Base-by-base conservation (phyloP, 2,329 filamentous ascomycete genomes). In the Alternaria longipes region DNA sequence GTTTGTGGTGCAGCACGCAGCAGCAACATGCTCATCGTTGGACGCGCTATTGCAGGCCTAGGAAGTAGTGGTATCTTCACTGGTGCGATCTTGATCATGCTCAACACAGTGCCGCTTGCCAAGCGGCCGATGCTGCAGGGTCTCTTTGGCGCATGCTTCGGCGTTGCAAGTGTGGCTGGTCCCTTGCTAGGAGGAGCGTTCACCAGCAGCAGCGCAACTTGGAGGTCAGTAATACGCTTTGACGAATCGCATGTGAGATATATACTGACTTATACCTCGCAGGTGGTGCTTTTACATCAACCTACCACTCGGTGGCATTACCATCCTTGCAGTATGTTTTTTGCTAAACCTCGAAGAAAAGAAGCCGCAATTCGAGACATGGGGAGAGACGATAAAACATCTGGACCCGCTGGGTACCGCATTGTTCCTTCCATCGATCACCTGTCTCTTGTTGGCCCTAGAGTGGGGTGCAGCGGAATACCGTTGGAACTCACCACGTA, bases 241-340 rank as follows among this genome's bases (percentile, higher is more conserved):
- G 22, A 50, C 20, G 11, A 36, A 18, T 38, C 32, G 5, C 20
- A 12, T 26, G 9, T 50, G 14, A 50, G 2, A 36, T 0, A 7
- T 3, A 50, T 26, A 8, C 32, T 50, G 5, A 50, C 32, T 42
- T 1, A 16, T 4, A 18, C 24, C 0, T 7, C 0, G 5, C 8
- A 50, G 82, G 44, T 83, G 81, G 81, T 84, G 77, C 59, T 79
- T 79, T 61, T 78, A 73, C 51, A 85, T 86, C 71, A 86, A 87
- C 56, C 71, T 87, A 1, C 84, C 84, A 0, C 77, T 86, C n/a
- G 83, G 82, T 20, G 80, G 72, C 4, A 60, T 84, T 20, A 82
- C 81, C 0, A 65, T 76, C 5, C 64, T 73, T 1, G 65, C 74
- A 24, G 71, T 78, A 7, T 68, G 76, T 34, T 60, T 78, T 18